Percentiles rank a stretch among this genome's conserved stretches.
phyloP scores from a whole-genome alignment of 768 basidiomycete genomes.

The Saitozyma sp. region DNA sequence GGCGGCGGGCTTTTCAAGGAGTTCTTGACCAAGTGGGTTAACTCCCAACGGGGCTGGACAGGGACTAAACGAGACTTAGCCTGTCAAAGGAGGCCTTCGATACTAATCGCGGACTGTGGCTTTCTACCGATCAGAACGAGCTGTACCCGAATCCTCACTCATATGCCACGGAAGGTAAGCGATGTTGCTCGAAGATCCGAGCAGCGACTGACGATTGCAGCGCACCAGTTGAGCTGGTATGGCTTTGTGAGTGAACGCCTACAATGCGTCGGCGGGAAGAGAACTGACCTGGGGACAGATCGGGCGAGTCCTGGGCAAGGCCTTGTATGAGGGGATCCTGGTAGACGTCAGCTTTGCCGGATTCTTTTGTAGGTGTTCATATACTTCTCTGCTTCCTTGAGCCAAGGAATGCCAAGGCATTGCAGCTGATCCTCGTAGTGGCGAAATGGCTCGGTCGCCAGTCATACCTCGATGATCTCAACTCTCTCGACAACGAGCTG shows the following conservation, averaged over 20 bases:
- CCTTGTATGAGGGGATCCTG: constrained; percentile 92
- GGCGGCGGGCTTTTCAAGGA: constrained; percentile 98
- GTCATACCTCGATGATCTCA: constrained; percentile 88
- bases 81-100: constrained; percentile 93
- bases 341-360: constrained; percentile 92
- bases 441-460: constrained; percentile 72
- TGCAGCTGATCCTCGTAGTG: constrained; percentile 59
- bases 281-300: constrained; percentile 54
- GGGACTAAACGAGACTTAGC: constrained; percentile 52
- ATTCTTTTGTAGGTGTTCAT: constrained; percentile 69
- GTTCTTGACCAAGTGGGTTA: constrained; percentile 69
- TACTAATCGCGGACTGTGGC: constrained; percentile 89
- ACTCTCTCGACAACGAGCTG: constrained; percentile 84
- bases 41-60: not conserved
- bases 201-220: constrained; percentile 53
- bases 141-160: constrained; percentile 91
- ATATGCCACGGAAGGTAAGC: constrained; percentile 81
- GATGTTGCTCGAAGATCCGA: not conserved
- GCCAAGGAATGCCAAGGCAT: not conserved
- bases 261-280: not conserved
- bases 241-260: constrained; percentile 55
- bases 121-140: constrained; percentile 85
- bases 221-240: constrained; percentile 82
- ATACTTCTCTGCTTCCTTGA: not conserved
- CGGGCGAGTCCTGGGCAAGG: constrained; percentile 91